Percentiles rank a stretch among this genome's conserved stretches.
phyloP scores from a whole-genome alignment of 1,139 yeast genomes.

The Geotrichum macrosporum region DNA sequence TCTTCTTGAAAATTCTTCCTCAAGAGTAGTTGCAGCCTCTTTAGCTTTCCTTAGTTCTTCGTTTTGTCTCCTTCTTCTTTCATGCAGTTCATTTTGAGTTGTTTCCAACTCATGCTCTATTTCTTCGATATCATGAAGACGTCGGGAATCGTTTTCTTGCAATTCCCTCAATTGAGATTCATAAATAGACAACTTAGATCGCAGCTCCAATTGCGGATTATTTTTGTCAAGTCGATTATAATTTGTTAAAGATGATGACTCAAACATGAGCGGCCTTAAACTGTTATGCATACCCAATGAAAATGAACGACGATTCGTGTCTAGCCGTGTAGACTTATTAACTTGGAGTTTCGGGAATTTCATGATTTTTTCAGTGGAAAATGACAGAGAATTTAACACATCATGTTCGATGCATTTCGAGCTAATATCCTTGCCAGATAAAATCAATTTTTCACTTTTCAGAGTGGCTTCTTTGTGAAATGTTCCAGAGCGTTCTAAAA shows the following conservation, averaged over 20 bases:
- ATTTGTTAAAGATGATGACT: too few species aligned
- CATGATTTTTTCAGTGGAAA: not conserved
- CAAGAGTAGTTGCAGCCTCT: slow-evolving; percentile 1
- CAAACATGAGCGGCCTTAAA: not conserved
- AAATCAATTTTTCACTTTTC: too few species aligned
- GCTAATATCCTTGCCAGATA: too few species aligned
- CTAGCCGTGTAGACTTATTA: not conserved
- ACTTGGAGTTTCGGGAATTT: not conserved
- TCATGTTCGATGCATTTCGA: too few species aligned
- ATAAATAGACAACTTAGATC: slow-evolving; percentile 7
- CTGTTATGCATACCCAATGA: slow-evolving; percentile 7
- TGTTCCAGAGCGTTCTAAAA: too few species aligned
- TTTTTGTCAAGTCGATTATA: not conserved
- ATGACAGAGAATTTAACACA: too few species aligned
- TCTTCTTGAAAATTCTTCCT: not conserved
- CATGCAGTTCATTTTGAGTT: slow-evolving; percentile 10
- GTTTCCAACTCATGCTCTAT: slow-evolving; percentile 16
- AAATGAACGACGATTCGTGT: slow-evolving; percentile 8
- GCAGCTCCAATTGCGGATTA: slow-evolving; percentile 1
- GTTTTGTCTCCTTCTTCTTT: slow-evolving; percentile 10
- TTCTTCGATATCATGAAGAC: slow-evolving; percentile 14
- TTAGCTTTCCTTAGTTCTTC: slow-evolving; percentile 9
- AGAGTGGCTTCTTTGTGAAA: too few species aligned
- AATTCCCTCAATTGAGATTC: slow-evolving; percentile 11
- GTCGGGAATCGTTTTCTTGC: slow-evolving; percentile 11